Evolutionary conservation across 1,284 basidiomycete genomes (phyloP), one percentile per base, ranked within the genome.

Genomic region (Pyrrhoderma lamaoense): DNA sequence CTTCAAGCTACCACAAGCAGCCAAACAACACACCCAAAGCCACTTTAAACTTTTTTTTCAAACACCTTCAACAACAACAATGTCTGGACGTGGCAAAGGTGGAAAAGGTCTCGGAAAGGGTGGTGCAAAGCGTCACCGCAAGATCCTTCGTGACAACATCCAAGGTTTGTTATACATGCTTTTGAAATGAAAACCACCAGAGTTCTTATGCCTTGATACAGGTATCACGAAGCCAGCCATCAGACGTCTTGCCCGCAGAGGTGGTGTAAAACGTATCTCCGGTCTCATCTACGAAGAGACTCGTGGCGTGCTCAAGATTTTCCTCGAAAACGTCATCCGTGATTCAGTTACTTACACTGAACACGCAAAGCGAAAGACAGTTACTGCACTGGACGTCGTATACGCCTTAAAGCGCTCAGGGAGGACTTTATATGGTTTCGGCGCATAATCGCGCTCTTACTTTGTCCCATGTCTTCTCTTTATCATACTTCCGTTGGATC

Each of bases 341-440:
- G 91, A 94, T 72, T 93, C 91, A 51, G 92, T 94, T 65, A 94
- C 92, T 68, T 93, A 94, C 82, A 92, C 89, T 58, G 91, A 93
- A 69, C 91, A 94, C 74, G 90, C 92, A 54, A 94, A 94, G 75
- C 77, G 90, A 64, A 91, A 91, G 76, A 90, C 86, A 45, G 88
- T 93, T 56, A 91, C 85, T 45, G 89, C 92, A 2, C 87, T 92
- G 58, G 88, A 91, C 62, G 87, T 91, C 56, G 91, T 95, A 58
- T 94, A 94, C 70, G 91, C 92, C 21, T 80, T 96, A 60, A 95
- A 95, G 79, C 81, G 91, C 56, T 89, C 88, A 63, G 89, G 89
- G 48, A 80, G 91, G 64, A 92, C 89, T 45, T 79, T 94, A 42
- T 94, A 93, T 68, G 92, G 81, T 70, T 82, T 78, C 70, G 74